A percentile compares a stretch with the other conserved stretches of the same genome.
phyloP scores from a whole-genome alignment of 495 filamentous ascomycete genomes.

The Neurospora tetraspora region DNA sequence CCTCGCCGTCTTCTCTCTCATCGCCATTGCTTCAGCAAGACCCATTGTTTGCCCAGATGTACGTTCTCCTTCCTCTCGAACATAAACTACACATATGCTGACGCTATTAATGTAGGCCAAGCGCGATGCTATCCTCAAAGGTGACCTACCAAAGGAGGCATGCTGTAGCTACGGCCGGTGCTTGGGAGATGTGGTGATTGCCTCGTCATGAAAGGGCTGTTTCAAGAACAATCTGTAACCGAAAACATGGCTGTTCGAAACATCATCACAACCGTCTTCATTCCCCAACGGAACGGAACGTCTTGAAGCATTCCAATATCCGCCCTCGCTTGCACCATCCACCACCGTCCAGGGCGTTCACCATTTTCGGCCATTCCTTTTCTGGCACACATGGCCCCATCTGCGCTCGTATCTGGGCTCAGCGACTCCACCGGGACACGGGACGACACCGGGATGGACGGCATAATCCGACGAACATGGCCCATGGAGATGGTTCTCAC shows the following conservation, averaged over 20 bases:
- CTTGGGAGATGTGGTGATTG: slow-evolving; percentile 35
- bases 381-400: background rate
- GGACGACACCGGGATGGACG: background rate
- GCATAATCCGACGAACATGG: background rate
- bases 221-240: background rate
- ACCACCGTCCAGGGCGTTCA: background rate
- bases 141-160: slow-evolving; percentile 32
- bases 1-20: slow-evolving; percentile 12
- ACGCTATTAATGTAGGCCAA: slow-evolving; percentile 22
- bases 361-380: background rate
- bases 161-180: slow-evolving; percentile 42
- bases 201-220: slow-evolving; percentile 14
- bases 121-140: slow-evolving; percentile 37
- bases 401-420: background rate
- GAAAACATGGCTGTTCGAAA: background rate
- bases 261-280: background rate
- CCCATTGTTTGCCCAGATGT: slow-evolving; percentile 30
- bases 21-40: slow-evolving; percentile 11
- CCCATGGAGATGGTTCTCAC: background rate
- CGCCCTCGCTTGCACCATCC: background rate
- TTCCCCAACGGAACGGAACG: background rate
- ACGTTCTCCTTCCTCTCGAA: slow-evolving; percentile 5
- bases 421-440: background rate
- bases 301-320: background rate
- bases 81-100: background rate